Evolutionary conservation across 2,329 filamentous ascomycete species (phyloP).

Genomic region (Cladosporium sp.): DNA sequence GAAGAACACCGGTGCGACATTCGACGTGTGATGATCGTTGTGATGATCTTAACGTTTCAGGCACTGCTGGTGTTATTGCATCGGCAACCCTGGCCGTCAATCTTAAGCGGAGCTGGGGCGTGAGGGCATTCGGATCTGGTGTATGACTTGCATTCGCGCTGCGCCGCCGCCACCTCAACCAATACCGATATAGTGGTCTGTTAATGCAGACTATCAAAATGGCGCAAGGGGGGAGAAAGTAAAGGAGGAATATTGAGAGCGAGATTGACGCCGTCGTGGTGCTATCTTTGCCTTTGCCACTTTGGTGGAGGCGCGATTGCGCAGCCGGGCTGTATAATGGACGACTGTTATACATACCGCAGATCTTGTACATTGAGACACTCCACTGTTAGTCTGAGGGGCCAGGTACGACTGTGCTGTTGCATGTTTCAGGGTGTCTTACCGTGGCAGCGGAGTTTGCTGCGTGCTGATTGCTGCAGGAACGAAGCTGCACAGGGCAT

Average conservation of each 20-base stretch:
- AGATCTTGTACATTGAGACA: constrained; percentile 1
- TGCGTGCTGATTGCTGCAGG: constrained; percentile 10
- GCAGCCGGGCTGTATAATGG: background rate
- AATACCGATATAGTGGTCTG: too few relatives aligned
- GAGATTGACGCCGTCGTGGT: background rate
- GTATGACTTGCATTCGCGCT: background rate
- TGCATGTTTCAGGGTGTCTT: constrained; percentile 10
- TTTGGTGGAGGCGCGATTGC: background rate
- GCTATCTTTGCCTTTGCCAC: background rate
- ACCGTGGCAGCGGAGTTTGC: background rate
- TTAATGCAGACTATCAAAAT: too few relatives aligned
- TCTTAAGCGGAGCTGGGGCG: too few relatives aligned
- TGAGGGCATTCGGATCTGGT: background rate
- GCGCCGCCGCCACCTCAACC: background rate
- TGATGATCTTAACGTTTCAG: constrained; percentile 5
- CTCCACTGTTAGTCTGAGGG: background rate
- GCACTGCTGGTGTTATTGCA: background rate
- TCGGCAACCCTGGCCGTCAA: background rate
- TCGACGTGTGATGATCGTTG: background rate
- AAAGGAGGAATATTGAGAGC: background rate
- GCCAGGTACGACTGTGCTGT: constrained; percentile 8
- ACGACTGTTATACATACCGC: constrained; percentile 2
- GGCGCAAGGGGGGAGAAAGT: too few relatives aligned
- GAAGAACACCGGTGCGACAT: background rate
- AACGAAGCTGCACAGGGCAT: constrained; percentile 11